Conservation (phyloP, 1,284 basidiomycete genomes). For the Sporisorium sorghi region DNA sequence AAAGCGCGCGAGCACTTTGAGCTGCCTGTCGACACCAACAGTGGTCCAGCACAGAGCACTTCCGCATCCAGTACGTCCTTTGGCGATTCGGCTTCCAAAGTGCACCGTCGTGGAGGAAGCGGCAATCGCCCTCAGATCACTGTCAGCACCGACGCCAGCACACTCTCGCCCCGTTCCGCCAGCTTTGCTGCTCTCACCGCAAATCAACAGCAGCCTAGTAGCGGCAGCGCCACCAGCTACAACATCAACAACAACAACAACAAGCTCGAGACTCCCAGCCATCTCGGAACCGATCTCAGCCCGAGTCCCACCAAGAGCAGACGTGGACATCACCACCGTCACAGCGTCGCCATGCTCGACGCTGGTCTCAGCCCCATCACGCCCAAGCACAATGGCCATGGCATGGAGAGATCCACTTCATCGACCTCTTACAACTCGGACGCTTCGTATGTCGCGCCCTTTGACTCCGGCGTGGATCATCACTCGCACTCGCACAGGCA, state of each 20-base stretch:
- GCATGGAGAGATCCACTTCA: constrained; percentile 41
- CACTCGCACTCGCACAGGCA: constrained; percentile 6
- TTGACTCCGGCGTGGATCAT: constrained; percentile 7
- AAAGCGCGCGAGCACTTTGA: constrained; percentile 40
- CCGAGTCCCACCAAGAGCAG: constrained; percentile 53
- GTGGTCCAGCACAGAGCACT: neutral
- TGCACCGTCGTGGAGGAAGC: constrained; percentile 38
- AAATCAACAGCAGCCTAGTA: constrained; percentile 6
- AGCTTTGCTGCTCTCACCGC: constrained; percentile 39
- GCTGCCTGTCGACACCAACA: neutral
- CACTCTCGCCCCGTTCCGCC: constrained; percentile 47
- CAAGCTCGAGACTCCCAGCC: constrained; percentile 22
- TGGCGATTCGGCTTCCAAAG: constrained; percentile 6
- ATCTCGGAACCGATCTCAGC: constrained; percentile 21
- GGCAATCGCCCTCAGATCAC: constrained; percentile 54
- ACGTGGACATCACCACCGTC: constrained; percentile 57
- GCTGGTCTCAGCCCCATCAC: constrained; percentile 31
- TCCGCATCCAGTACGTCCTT: constrained; percentile 12
- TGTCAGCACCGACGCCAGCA: constrained; percentile 42
- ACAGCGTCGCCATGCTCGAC: constrained; percentile 58
- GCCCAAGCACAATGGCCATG: constrained; percentile 21
- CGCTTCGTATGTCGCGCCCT: constrained; percentile 8
- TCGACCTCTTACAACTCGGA: constrained; percentile 35
- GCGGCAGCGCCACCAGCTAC: neutral
- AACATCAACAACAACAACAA: neutral